These are phyloP conservation scores for Salix arbutifolia DNA, from an alignment of 345 rosid species.

Conservation along the genomic window DNA sequence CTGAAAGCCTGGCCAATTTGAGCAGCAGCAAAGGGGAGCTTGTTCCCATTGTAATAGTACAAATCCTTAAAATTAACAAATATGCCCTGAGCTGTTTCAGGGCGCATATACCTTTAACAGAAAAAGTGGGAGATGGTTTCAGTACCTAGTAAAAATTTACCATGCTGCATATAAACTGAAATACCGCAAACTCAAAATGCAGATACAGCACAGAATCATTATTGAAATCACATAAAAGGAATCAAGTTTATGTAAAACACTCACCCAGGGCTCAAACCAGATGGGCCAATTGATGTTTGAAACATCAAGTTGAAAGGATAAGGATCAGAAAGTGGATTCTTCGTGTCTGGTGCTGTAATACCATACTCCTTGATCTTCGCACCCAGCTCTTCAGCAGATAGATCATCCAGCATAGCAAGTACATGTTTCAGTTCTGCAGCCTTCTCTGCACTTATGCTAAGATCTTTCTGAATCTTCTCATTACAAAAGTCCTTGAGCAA, in stretches of 20 bases:
- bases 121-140: not conserved
- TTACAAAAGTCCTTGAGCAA: conserved; percentile 83
- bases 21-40: conserved; percentile 96
- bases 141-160: not conserved
- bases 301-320: conserved; percentile 94
- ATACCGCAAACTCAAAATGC: not conserved
- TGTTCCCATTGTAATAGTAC: conserved; percentile 85
- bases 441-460: conserved; percentile 53
- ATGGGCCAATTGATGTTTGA: conserved; percentile 95
- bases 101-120: conserved; percentile 77
- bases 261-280: conserved; percentile 77
- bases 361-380: conserved; percentile 76
- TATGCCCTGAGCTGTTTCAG: conserved; percentile 98
- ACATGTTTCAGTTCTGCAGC: conserved; percentile 80
- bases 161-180: not conserved
- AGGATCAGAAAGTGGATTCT: conserved; percentile 81
- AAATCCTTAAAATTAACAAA: conserved; percentile 87
- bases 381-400: conserved; percentile 70
- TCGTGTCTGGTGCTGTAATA: conserved; percentile 78
- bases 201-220: not conserved
- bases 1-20: conserved; percentile 98
- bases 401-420: conserved; percentile 79
- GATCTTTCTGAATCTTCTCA: conserved; percentile 86
- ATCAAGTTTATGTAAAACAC: conserved; percentile 3
- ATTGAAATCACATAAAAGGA: not conserved